Evolutionary conservation across 2,329 filamentous ascomycete genomes (phyloP).

Genomic region (Aspergillus piperis): DNA sequence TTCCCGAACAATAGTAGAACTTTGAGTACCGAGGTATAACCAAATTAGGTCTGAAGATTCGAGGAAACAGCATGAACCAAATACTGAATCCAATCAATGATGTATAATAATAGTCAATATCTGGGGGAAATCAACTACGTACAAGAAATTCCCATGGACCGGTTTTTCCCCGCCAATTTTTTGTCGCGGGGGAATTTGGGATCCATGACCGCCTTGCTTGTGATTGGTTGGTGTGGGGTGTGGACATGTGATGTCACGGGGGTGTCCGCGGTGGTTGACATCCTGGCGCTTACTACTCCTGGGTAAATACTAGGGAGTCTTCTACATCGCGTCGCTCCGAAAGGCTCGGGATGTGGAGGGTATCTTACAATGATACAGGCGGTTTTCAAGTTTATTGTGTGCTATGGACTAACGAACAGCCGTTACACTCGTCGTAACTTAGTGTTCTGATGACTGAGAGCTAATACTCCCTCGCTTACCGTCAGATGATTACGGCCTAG

Average conservation of each 20-base stretch:
- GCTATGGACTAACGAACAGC: too few relatives aligned
- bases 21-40: background rate
- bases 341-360: background rate
- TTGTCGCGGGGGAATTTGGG: conserved; percentile 14
- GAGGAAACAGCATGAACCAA: conserved; percentile 5
- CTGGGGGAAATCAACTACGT: background rate
- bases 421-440: too few relatives aligned
- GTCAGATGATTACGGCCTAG: background rate
- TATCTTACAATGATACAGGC: background rate
- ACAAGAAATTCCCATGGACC: conserved; percentile 2
- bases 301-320: too few relatives aligned
- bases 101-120: background rate
- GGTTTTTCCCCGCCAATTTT: conserved; percentile 31
- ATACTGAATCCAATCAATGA: background rate
- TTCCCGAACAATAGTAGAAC: conserved; percentile 3
- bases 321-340: background rate
- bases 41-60: background rate
- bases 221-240: conserved; percentile 15
- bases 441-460: too few relatives aligned
- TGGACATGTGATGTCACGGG: conserved; percentile 17
- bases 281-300: background rate
- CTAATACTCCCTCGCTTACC: background rate
- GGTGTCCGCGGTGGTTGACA: background rate
- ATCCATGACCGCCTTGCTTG: conserved; percentile 14
- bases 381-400: too few relatives aligned